Evolutionary conservation across 345 rosid species (phyloP), one percentile per base, ranked within the genome.

Genomic region (Stellera chamaejasme): DNA sequence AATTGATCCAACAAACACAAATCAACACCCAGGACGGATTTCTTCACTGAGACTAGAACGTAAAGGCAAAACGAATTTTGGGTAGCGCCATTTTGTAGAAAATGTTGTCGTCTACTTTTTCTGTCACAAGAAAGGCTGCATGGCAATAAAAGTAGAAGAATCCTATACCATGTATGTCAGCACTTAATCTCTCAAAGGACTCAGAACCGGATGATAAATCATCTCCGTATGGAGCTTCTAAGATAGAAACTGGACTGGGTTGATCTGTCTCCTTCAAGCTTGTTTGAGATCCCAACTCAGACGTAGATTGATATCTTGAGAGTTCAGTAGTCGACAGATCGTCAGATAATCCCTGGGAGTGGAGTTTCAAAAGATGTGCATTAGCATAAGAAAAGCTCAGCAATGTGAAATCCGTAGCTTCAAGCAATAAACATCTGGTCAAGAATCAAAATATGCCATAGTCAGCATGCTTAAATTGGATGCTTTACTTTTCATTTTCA

Each of bases 171-270:
- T 85, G 90, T 55, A 94, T 85, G 65, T 90, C 97, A 11, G 99
- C 93, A 45, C 78, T 87, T 66, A 90, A 75, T 69, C 89, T 79
- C 80, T 85, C 97, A 73, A 94, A 90, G 79, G 96, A 85, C 68
- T 94, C 96, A 4, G 97, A 90, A 72, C 84, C 70, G 27, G 89
- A 83, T 60, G 96, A 87, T 32, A 69, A 52, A 62, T 85, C 95
- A 42, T 83, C 90, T 44, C 74, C 67, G 42, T 85, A 94, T 64
- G 95, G 78, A 62, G 92, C 72, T 79, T 94, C 97, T 56, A 90
- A 81, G 70, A 90, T 77, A 52, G 99, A 94, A 67, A 82, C 77
- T 0, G 97, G 99, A 76, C 97, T 90, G 27, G 99, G 99, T 69
- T 94, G 99, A 42, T 90, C 95, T 41, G 73, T 79, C 68, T 90